phyloP scores from a whole-genome alignment of 352 stramenopile genomes.

The Pythium utonaiense region DNA sequence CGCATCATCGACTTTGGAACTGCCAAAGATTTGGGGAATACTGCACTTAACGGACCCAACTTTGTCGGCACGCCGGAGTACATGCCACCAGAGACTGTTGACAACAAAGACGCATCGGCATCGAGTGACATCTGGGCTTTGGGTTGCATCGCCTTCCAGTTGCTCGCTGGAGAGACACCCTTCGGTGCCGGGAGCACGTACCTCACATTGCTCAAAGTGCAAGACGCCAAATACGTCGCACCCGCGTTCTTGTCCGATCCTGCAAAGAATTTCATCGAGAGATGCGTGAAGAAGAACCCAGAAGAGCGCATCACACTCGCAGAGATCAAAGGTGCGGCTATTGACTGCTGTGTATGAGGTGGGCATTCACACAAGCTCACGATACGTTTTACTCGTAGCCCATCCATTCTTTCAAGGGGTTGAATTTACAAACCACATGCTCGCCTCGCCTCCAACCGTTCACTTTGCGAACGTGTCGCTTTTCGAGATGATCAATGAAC shows the following conservation, averaged over 20 bases:
- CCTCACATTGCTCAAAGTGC: constrained; percentile 71
- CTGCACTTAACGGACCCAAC: constrained; percentile 70
- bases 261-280: constrained; percentile 59
- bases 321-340: constrained; percentile 59
- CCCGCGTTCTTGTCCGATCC: constrained; percentile 60
- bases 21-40: constrained; percentile 63
- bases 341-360: too few species aligned
- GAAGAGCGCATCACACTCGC: constrained; percentile 23
- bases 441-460: constrained; percentile 23
- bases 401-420: constrained; percentile 74
- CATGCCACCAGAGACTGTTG: constrained; percentile 83
- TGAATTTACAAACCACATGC: constrained; percentile 66
- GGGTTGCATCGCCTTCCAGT: constrained; percentile 73
- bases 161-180: constrained; percentile 75
- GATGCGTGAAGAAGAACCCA: constrained; percentile 50
- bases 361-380: too few species aligned
- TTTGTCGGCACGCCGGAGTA: constrained; percentile 89
- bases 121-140: constrained; percentile 76
- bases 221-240: constrained; percentile 53
- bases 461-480: constrained; percentile 45
- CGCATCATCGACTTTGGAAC: constrained; percentile 85
- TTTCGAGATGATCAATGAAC: constrained; percentile 41
- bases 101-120: constrained; percentile 65
- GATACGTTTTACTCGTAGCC: constrained; percentile 22
- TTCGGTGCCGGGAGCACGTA: constrained; percentile 79